phyloP scores from a whole-genome alignment of 2,329 filamentous ascomycete species.

The Cytospora schulzeri region DNA sequence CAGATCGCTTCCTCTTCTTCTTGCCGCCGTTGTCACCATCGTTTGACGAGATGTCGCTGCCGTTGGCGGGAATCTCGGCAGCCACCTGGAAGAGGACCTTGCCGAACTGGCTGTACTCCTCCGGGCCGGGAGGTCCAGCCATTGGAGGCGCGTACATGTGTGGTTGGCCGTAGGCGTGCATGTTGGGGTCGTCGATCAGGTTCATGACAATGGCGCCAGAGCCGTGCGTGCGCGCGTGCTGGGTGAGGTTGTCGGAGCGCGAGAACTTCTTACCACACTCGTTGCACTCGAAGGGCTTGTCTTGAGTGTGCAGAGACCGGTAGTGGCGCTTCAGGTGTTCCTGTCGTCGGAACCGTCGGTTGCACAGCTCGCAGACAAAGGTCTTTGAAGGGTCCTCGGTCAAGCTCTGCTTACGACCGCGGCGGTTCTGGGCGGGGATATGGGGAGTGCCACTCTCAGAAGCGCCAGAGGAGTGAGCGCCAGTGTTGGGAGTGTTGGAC shows the following conservation, averaged over 20 bases:
- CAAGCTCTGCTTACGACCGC: conserved; percentile 96
- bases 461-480: conserved; percentile 40
- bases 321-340: conserved; percentile 99
- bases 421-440: conserved; percentile 68
- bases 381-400: conserved; percentile 98
- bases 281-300: conserved; percentile 97
- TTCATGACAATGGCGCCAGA: conserved; percentile 90
- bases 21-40: conserved; percentile 56
- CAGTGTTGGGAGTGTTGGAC: conserved; percentile 34
- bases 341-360: conserved; percentile 94
- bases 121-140: conserved; percentile 49
- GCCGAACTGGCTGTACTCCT: conserved; percentile 70
- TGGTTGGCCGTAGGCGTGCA: conserved; percentile 36
- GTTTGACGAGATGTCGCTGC: conserved; percentile 59
- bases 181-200: conserved; percentile 73
- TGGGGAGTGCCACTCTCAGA: conserved; percentile 37
- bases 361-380: conserved; percentile 95
- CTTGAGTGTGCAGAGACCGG: conserved; percentile 95
- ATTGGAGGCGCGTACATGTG: conserved; percentile 45
- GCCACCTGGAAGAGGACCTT: conserved; percentile 82
- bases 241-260: conserved; percentile 92
- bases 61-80: conserved; percentile 69
- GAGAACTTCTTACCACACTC: conserved; percentile 99
- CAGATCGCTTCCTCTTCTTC: conserved; percentile 80
- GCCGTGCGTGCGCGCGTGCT: conserved; percentile 93